These are phyloP conservation scores for Saccharomyces cerevisiae DNA, from an alignment of 805 yeast genomes.

Conservation along the genomic window DNA sequence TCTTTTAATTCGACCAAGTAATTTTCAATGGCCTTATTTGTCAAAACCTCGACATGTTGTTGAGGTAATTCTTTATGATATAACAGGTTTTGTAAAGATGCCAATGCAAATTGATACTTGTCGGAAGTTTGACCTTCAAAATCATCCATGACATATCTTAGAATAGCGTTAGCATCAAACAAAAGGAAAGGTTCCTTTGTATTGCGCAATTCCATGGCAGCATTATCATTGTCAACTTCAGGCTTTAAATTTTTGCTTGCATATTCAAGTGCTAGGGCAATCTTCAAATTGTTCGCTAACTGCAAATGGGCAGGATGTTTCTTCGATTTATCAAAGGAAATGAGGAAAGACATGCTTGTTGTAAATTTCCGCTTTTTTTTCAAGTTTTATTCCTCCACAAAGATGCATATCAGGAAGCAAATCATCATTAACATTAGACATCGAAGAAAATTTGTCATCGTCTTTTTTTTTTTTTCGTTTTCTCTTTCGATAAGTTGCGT, in stretches of 20 bases:
- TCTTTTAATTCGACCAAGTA: conserved; percentile 25
- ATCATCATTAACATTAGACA: not conserved
- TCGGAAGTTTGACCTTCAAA: conserved; percentile 33
- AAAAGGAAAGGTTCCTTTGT: conserved; percentile 34
- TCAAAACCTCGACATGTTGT: conserved; percentile 38
- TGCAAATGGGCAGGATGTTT: conserved; percentile 13
- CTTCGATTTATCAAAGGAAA: conserved; percentile 26
- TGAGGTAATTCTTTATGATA: conserved; percentile 24
- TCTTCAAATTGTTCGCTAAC: conserved; percentile 27
- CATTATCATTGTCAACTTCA: conserved; percentile 11
- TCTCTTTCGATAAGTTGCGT: not conserved
- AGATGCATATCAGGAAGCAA: not conserved
- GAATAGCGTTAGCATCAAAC: conserved; percentile 60
- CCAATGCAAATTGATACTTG: conserved; percentile 20
- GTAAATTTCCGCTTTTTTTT: not conserved
- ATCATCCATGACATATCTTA: conserved; percentile 50
- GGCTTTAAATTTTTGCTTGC: conserved; percentile 20
- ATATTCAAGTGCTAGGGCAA: conserved; percentile 26
- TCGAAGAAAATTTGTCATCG: not conserved
- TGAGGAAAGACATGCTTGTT: conserved; percentile 14
- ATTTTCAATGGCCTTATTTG: conserved; percentile 32
- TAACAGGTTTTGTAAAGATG: conserved; percentile 17
- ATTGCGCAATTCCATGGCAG: conserved; percentile 1
- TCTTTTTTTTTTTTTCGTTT: not conserved
- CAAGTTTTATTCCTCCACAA: not conserved